Percentiles rank a stretch among this genome's conserved stretches.
phyloP scores from a whole-genome alignment of 2,329 filamentous ascomycete genomes.

The Tolypocladium nubicola region DNA sequence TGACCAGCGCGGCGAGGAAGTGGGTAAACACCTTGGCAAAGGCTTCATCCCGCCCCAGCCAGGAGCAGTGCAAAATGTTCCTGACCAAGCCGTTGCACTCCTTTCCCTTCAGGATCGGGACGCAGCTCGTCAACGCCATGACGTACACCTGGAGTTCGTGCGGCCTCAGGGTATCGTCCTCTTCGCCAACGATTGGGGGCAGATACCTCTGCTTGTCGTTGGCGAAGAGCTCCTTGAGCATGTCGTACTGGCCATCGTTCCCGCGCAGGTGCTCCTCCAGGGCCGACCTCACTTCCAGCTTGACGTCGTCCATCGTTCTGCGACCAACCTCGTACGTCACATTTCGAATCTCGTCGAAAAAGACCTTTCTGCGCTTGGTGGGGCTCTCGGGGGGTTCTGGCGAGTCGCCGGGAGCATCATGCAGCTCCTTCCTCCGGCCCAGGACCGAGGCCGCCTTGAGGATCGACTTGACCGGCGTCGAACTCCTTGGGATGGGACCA shows the following conservation, averaged over 20 bases:
- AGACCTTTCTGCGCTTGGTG: slow-evolving; percentile 44
- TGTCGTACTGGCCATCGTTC: slow-evolving; percentile 50
- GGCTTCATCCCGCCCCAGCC: slow-evolving; percentile 53
- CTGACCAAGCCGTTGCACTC: slow-evolving; percentile 49
- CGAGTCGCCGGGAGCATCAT: slow-evolving; percentile 30
- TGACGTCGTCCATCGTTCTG: slow-evolving; percentile 43
- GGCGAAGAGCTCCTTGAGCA: slow-evolving; percentile 48
- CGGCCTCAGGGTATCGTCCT: slow-evolving; percentile 37
- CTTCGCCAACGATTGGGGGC: slow-evolving; percentile 27
- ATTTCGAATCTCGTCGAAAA: slow-evolving; percentile 48
- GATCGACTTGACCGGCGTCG: slow-evolving; percentile 41
- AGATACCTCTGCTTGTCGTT: slow-evolving; percentile 34
- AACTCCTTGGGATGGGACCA: slow-evolving; percentile 19
- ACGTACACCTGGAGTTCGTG: slow-evolving; percentile 51
- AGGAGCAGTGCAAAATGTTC: slow-evolving; percentile 48
- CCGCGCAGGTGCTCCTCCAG: slow-evolving; percentile 46
- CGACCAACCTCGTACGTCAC: slow-evolving; percentile 43
- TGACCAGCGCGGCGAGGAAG: slow-evolving; percentile 63
- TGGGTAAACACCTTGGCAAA: slow-evolving; percentile 59
- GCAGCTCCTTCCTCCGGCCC: slow-evolving; percentile 31
- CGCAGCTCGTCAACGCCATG: slow-evolving; percentile 50
- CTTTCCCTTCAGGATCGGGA: slow-evolving; percentile 47
- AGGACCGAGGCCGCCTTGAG: slow-evolving; percentile 37
- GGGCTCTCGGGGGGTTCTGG: slow-evolving; percentile 30
- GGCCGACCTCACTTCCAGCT: slow-evolving; percentile 42